Conservation (phyloP, 495 filamentous ascomycete genomes). For the Cercophora scortea region DNA sequence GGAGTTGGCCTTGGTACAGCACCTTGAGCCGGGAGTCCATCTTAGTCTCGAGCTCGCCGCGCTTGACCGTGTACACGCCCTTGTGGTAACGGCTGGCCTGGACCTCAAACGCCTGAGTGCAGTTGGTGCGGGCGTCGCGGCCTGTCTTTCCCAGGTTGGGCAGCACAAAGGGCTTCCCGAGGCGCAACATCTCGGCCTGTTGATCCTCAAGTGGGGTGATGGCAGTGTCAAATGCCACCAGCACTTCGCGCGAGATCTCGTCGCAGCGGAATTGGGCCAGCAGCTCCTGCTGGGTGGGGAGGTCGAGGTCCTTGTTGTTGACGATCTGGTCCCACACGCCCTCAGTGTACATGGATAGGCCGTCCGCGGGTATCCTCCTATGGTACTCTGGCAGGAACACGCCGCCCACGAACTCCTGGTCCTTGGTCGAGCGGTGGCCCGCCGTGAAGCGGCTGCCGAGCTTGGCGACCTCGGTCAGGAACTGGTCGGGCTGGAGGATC, state of each 20-base stretch:
- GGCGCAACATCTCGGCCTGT: slow-evolving; percentile 62
- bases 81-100: slow-evolving; percentile 95
- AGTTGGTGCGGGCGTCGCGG: slow-evolving; percentile 60
- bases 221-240: slow-evolving; percentile 72
- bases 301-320: slow-evolving; percentile 93
- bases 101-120: slow-evolving; percentile 74
- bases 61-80: slow-evolving; percentile 81
- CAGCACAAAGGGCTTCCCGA: slow-evolving; percentile 64
- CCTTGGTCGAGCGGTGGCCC: slow-evolving; percentile 61
- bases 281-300: slow-evolving; percentile 94
- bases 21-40: slow-evolving; percentile 79
- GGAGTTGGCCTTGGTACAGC: slow-evolving; percentile 79
- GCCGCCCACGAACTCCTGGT: slow-evolving; percentile 65
- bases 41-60: slow-evolving; percentile 74
- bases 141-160: slow-evolving; percentile 71
- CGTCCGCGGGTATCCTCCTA: slow-evolving; percentile 89
- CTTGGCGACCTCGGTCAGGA: slow-evolving; percentile 69
- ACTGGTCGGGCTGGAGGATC: slow-evolving; percentile 90
- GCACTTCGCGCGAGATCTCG: slow-evolving; percentile 82
- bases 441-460: slow-evolving; percentile 75
- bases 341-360: slow-evolving; percentile 84
- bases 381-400: slow-evolving; percentile 94
- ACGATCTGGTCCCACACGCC: slow-evolving; percentile 98
- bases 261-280: slow-evolving; percentile 97
- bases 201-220: slow-evolving; percentile 81